Conservation (phyloP, 257 asterid genomes). For the Capsicum chinense region DNA sequence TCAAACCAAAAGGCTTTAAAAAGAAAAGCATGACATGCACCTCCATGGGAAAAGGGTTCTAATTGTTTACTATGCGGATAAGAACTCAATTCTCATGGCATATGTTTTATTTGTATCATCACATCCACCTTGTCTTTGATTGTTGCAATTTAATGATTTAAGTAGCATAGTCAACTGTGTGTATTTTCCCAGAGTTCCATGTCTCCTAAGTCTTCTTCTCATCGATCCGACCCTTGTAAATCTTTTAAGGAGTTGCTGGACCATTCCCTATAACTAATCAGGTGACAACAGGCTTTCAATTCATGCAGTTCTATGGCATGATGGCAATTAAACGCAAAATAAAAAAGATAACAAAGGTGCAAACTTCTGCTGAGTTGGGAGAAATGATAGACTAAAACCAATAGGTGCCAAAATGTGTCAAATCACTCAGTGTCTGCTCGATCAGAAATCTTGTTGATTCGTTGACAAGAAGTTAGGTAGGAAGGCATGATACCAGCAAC, state of each 20-base stretch:
- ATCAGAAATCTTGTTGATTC: neutral
- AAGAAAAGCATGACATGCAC: constrained; percentile 25
- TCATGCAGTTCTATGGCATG: neutral
- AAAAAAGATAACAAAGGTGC: constrained; percentile 5
- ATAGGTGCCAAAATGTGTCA: constrained; percentile 18
- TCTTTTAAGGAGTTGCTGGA: neutral
- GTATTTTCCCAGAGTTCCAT: neutral
- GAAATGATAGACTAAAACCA: constrained; percentile 11
- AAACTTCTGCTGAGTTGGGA: constrained; percentile 1
- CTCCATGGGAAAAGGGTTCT: constrained; percentile 24
- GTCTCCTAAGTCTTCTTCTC: constrained; percentile 11
- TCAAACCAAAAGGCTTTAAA: constrained; percentile 20
- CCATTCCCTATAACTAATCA: neutral
- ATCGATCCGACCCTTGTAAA: neutral
- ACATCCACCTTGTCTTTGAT: constrained; percentile 1
- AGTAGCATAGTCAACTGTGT: neutral
- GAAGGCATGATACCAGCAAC: constrained; percentile 2
- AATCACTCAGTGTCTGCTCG: neutral
- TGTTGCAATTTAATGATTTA: neutral
- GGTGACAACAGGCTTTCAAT: constrained; percentile 19
- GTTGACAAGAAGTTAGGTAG: neutral
- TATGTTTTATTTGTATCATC: neutral
- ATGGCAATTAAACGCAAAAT: neutral
- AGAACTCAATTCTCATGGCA: constrained; percentile 21
- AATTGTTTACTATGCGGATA: neutral